phyloP scores from a whole-genome alignment of 768 basidiomycete genomes.

The Hygrophorus pudorinus region DNA sequence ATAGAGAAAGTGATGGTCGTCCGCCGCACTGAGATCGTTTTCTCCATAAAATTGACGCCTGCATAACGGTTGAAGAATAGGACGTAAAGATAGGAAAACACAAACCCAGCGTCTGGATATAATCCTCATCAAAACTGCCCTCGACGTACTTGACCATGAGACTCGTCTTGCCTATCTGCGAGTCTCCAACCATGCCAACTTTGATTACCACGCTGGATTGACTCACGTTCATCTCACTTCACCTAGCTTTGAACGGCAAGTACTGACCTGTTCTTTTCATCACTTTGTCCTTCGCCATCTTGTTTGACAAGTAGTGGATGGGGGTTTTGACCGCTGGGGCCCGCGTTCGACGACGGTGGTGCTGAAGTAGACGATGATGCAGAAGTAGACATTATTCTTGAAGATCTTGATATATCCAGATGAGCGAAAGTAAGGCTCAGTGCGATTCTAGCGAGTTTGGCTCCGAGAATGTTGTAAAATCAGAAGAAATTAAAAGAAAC shows the following conservation, averaged over 20 bases:
- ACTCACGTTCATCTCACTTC: neutral
- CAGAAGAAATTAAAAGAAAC: too few species aligned
- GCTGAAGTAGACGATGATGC: too few species aligned
- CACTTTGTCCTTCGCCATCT: slow-evolving; percentile 42
- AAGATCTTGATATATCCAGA: too few species aligned
- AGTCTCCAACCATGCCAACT: slow-evolving; percentile 99
- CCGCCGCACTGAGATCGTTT: slow-evolving; percentile 95
- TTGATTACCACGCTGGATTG: slow-evolving; percentile 82
- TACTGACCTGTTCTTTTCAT: slow-evolving; percentile 63
- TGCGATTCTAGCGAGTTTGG: too few species aligned
- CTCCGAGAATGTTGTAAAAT: too few species aligned
- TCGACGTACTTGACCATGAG: slow-evolving; percentile 91
- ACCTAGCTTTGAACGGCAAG: slow-evolving; percentile 3
- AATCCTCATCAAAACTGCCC: slow-evolving; percentile 97
- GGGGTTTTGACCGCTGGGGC: too few species aligned
- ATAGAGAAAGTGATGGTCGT: slow-evolving; percentile 99
- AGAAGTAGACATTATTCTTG: too few species aligned
- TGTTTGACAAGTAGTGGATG: slow-evolving; percentile 34
- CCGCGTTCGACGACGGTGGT: too few species aligned
- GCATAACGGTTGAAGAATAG: slow-evolving; percentile 8
- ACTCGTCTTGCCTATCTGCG: slow-evolving; percentile 89
- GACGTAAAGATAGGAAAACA: slow-evolving; percentile 6
- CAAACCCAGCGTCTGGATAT: slow-evolving; percentile 97
- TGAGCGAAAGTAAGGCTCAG: too few species aligned
- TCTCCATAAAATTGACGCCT: slow-evolving; percentile 99